A percentile compares a stretch with the other conserved stretches of the same genome.
phyloP scores from a whole-genome alignment of 176 grass and related monocot genomes.

The sorghum (Sorghum bicolor) region DNA sequence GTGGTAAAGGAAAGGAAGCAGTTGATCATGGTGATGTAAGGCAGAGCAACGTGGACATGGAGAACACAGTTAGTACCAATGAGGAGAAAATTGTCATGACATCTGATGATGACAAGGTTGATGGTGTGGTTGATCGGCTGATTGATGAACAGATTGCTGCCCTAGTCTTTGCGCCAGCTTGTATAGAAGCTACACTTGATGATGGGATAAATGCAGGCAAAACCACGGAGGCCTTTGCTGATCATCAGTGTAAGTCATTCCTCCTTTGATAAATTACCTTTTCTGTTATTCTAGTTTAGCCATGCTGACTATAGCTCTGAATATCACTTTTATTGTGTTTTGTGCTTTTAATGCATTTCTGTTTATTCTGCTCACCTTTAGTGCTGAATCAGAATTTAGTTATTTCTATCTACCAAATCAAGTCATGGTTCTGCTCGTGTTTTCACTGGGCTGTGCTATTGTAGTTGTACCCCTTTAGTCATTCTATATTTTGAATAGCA shows the following conservation, averaged over 20 bases:
- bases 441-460: neutral
- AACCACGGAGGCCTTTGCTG: constrained; percentile 12
- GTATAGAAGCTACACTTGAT: constrained; percentile 21
- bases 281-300: neutral
- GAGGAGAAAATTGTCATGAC: constrained; percentile 33
- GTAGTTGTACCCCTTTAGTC: neutral
- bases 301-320: neutral
- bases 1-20: neutral
- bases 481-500: constrained; percentile 27
- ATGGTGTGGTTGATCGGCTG: constrained; percentile 7
- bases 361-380: constrained; percentile 21
- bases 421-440: neutral
- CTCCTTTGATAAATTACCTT: neutral
- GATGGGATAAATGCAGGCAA: neutral
- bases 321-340: neutral
- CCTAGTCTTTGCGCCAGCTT: neutral
- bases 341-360: neutral
- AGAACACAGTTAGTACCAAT: constrained; percentile 10
- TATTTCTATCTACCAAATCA: neutral
- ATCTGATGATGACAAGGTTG: constrained; percentile 33
- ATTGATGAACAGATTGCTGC: constrained; percentile 1
- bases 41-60: neutral
- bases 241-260: constrained; percentile 34
- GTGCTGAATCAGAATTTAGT: neutral
- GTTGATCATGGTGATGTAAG: constrained; percentile 23